Evolutionary conservation across 179 eudicot species (phyloP).

Genomic region (Corrigiola litoralis): DNA sequence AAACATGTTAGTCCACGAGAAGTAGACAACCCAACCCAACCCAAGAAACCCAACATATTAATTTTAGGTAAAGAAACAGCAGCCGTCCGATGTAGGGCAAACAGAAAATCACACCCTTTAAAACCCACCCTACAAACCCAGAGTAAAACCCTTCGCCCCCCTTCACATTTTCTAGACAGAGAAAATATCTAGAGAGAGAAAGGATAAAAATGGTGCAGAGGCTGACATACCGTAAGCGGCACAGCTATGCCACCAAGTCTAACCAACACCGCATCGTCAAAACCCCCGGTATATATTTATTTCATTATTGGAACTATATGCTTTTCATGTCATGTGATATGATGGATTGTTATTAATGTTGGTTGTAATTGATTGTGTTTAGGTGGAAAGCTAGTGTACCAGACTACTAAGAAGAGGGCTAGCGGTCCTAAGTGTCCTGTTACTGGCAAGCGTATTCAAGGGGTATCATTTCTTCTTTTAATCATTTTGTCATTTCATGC

Average conservation of each 20-base stretch:
- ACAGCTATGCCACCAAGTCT: constrained; percentile 46
- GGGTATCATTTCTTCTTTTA: constrained; percentile 10
- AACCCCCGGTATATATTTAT: constrained; percentile 32
- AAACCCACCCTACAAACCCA: not conserved
- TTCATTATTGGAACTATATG: not conserved
- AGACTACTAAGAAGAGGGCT: constrained; percentile 31
- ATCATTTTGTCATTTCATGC: not conserved
- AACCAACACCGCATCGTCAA: constrained; percentile 44
- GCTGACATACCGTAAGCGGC: constrained; percentile 30
- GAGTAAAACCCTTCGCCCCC: constrained; percentile 12
- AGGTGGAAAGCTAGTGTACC: constrained; percentile 45
- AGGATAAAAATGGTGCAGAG: constrained; percentile 34
- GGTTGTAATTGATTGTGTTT: not conserved
- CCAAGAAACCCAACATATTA: not conserved
- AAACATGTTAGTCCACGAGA: no score
- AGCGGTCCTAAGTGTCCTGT: constrained; percentile 37
- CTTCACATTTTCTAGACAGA: not conserved
- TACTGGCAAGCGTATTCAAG: constrained; percentile 42
- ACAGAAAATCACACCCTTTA: not conserved
- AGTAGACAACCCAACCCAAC: no score
- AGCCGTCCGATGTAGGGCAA: constrained; percentile 38
- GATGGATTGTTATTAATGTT: not conserved
- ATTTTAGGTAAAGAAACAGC: not conserved
- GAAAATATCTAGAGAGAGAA: not conserved
- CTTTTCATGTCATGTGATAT: no score